Evolutionary conservation across 495 filamentous ascomycete species (phyloP), one percentile per base, ranked within the genome.

Genomic region (Tuber aestivum): DNA sequence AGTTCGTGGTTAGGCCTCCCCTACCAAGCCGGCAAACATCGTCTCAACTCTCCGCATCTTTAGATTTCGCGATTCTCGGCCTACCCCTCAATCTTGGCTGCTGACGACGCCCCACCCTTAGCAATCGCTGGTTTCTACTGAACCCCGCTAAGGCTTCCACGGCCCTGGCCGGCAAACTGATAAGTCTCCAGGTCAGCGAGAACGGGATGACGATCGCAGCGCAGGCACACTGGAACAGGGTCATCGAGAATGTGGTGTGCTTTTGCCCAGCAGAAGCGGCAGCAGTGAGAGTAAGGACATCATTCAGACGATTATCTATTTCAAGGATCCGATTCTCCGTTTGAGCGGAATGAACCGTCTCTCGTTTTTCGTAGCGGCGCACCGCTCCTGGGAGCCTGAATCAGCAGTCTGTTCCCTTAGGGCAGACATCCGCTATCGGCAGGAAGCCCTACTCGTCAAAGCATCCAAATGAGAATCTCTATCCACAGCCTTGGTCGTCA

Each of bases 281-380:
- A 16, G 74, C 93, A 20, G 93, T 92, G 21, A 97, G 85, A 1
- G 92, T 87, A 69, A 97, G 86, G 1, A 93, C 92, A 78, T 97
- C 94, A 42, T 89, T 89, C 32, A 96, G 83, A 61, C 92, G 87
- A 0, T 84, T 81, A 74, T 97, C 91, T 23, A 97, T 84, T 38
- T 89, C 87, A 38, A 87, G 86, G 48, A 98, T 87, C 27, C 92
- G 89, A 27, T 87, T 87, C 70, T 98, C 94, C 16, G 90, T 95
- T 77, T 94, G 90, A 72, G 90, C 87, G 0, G 90, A 85, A 32
- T 91, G 87, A 2, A 94, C 83, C 0, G 91, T 90, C 18, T 91
- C 89, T 75, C 93, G 91, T 83, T 97, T 97, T 85, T 99, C 95
- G 78, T 97, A 97, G n/a, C 93, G 90, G 21, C 95, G 88, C 41